Percentiles rank a stretch among this genome's conserved stretches.
Conservation (phyloP, 2,329 filamentous ascomycete genomes). For the Hypomyces rosellus region DNA sequence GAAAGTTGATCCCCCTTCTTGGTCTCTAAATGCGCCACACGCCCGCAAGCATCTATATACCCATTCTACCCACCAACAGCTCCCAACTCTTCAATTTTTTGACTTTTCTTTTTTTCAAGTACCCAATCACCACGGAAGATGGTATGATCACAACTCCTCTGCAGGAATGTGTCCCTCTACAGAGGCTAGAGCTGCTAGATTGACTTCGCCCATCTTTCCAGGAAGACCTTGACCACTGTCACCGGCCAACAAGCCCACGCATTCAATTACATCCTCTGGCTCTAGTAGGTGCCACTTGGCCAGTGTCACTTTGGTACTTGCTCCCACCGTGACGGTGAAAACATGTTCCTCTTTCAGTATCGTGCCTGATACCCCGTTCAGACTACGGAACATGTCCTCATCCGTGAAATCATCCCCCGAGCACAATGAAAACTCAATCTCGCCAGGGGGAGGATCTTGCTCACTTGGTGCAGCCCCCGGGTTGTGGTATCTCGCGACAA, state of each 20-base stretch:
- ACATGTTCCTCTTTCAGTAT: slow-evolving; percentile 57
- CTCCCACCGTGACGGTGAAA: slow-evolving; percentile 87
- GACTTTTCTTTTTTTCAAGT: neutral
- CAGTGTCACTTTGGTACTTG: slow-evolving; percentile 84
- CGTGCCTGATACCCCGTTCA: slow-evolving; percentile 53
- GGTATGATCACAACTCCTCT: slow-evolving; percentile 10
- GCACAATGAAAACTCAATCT: slow-evolving; percentile 82
- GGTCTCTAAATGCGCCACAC: neutral
- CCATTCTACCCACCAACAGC: neutral
- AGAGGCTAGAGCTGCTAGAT: slow-evolving; percentile 47
- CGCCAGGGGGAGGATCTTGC: slow-evolving; percentile 37
- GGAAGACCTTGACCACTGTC: slow-evolving; percentile 33
- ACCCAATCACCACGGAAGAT: neutral
- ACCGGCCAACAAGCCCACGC: slow-evolving; percentile 49
- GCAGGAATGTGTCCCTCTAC: slow-evolving; percentile 47
- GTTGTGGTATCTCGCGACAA: slow-evolving; percentile 67
- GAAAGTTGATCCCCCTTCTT: neutral
- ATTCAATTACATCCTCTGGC: slow-evolving; percentile 78
- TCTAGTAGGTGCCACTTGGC: slow-evolving; percentile 88
- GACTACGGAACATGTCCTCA: slow-evolving; percentile 89
- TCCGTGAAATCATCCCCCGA: slow-evolving; percentile 95
- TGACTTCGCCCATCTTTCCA: slow-evolving; percentile 43
- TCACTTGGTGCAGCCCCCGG: slow-evolving; percentile 39
- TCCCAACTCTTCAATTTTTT: neutral
- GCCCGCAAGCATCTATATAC: neutral